Percentiles rank a stretch among this genome's conserved stretches.
These are phyloP conservation scores for Plectosphaerella plurivora DNA, from an alignment of 2,329 filamentous ascomycete species.

Conservation along the genomic window DNA sequence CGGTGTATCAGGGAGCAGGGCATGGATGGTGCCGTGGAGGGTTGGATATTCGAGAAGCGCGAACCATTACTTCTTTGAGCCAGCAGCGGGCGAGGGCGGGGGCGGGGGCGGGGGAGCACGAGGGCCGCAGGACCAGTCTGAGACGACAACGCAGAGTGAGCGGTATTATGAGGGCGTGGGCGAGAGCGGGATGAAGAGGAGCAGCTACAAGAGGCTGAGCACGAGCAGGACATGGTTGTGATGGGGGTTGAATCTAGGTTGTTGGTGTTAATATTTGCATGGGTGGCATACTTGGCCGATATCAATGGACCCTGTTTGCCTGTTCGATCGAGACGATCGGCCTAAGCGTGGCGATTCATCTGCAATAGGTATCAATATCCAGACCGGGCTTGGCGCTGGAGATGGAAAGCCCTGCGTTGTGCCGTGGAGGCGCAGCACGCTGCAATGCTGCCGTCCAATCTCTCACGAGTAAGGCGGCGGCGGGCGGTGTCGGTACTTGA, in stretches of 20 bases:
- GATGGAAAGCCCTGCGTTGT: too few relatives aligned
- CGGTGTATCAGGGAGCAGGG: conserved; percentile 25
- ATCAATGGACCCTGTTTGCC: too few relatives aligned
- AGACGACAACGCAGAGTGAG: not conserved
- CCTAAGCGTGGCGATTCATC: too few relatives aligned
- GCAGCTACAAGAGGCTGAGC: conserved; percentile 19
- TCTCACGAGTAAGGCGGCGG: too few relatives aligned
- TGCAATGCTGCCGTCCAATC: too few relatives aligned
- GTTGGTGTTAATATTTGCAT: not conserved
- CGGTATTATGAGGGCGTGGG: not conserved
- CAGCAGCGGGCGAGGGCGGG: conserved; percentile 23
- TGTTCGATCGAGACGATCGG: too few relatives aligned
- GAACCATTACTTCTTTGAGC: conserved; percentile 40
- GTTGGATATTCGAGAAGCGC: conserved; percentile 29
- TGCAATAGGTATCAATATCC: too few relatives aligned
- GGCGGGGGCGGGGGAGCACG: conserved; percentile 21
- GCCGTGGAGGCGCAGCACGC: too few relatives aligned
- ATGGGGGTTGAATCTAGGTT: conserved; percentile 1
- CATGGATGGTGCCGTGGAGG: conserved; percentile 36
- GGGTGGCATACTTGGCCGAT: not conserved
- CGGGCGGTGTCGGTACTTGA: too few relatives aligned
- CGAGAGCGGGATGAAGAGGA: conserved; percentile 8
- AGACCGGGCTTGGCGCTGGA: too few relatives aligned
- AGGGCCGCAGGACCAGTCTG: conserved; percentile 6
- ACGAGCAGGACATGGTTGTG: conserved; percentile 32